These are phyloP conservation scores for Phylloporus arenicola DNA, from an alignment of 768 basidiomycete genomes.

Conservation along the genomic window DNA sequence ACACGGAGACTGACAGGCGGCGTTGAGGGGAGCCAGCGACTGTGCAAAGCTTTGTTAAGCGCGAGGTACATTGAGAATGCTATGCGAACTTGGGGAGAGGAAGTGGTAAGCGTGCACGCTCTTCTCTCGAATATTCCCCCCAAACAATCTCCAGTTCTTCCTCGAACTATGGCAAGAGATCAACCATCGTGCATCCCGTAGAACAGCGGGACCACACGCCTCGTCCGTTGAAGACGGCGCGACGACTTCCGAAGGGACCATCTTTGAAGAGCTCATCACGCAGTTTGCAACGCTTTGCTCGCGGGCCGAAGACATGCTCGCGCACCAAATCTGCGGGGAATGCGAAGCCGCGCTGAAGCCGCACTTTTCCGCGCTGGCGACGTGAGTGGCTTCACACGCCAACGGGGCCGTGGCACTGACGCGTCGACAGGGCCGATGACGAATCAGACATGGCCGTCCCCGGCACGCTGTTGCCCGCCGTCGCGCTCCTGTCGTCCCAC, in stretches of 20 bases:
- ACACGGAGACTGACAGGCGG: constrained; percentile 71
- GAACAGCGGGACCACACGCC: constrained; percentile 43
- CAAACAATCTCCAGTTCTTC: constrained; percentile 62
- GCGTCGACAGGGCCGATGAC: constrained; percentile 11
- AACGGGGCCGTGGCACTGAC: neutral
- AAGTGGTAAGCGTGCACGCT: constrained; percentile 53
- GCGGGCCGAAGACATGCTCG: constrained; percentile 85
- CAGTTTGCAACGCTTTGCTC: constrained; percentile 55
- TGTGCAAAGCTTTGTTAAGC: constrained; percentile 84
- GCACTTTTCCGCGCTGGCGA: constrained; percentile 55
- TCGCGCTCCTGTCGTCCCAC: constrained; percentile 78
- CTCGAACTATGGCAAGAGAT: constrained; percentile 86
- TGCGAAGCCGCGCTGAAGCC: constrained; percentile 69
- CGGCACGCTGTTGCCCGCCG: constrained; percentile 65
- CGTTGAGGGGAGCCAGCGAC: constrained; percentile 72
- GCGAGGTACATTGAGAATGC: constrained; percentile 65
- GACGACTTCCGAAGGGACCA: constrained; percentile 50
- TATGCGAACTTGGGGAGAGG: constrained; percentile 85
- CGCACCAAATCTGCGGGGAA: constrained; percentile 77
- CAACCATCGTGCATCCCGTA: constrained; percentile 50
- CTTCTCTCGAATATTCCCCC: neutral
- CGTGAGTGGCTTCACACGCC: constrained; percentile 28
- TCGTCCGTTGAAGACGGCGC: constrained; percentile 41
- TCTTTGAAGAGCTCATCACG: constrained; percentile 74
- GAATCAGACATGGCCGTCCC: constrained; percentile 46